Base-by-base conservation (phyloP, 352 stramenopile genomes). In the Phytopythium helicoides region DNA sequence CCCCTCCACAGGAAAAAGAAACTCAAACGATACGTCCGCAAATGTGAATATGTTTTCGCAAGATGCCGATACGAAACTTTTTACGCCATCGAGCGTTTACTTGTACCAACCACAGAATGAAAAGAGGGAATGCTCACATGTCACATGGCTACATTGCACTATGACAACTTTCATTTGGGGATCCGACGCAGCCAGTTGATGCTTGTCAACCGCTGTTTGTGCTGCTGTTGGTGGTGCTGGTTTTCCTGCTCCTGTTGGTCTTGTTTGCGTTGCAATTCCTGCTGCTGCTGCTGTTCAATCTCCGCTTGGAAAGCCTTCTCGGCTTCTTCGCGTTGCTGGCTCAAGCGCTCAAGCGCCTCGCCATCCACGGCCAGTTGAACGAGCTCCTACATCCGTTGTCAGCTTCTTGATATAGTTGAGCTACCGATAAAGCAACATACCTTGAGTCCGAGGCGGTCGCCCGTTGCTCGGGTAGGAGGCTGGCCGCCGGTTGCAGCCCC, bases 401-500 rank as follows among this genome's bases (percentile, higher is more conserved):
- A 47, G 28, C 28, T 33, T 33, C 28, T 33, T 9, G 5, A 33
- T n/a, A n/a, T n/a, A n/a, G n/a, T n/a, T n/a, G n/a, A n/a, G n/a
- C n/a, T n/a, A n/a, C n/a, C n/a, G n/a, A n/a, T n/a, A n/a, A n/a
- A n/a, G n/a, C n/a, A 5, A 49, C 52, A n/a, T 23, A 87, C 75
- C 34, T 64, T 65, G 7, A 89, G 68, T 0, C 80, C 80, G 37
- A 79, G 75, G 51, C 77, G 77, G 47, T 89, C 80, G 11, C 75
- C 76, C 0, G 71, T 47, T 23, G 56, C 45, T 52, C 79, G 59
- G 26, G 40, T 9, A 2, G 64, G 62, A 12, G 66, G 26, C 40
- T 56, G n/a, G 31, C 63, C 42, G 67, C 39, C 0, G 49, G 51
- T 33, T 33, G 28, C 28, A 33, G 28, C 28, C 5, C 28, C 6